Percentiles rank a stretch among this genome's conserved stretches.
Evolutionary conservation across 2,329 filamentous ascomycete species (phyloP).

Genomic region (Cordyceps cateniannulata): DNA sequence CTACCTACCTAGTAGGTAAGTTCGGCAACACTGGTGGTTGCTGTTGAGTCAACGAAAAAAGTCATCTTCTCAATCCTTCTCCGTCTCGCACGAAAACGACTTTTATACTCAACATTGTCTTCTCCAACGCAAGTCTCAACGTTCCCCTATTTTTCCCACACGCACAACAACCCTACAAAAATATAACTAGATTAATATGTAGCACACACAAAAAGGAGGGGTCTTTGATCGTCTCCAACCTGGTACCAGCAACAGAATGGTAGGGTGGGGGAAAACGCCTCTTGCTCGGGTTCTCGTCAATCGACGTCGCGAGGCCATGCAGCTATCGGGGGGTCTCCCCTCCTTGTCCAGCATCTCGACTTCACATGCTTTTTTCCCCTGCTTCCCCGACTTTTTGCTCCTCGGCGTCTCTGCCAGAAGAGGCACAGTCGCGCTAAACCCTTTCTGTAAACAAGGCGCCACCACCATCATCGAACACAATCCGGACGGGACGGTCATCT

Average conservation of each 20-base stretch:
- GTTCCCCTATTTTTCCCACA: neutral
- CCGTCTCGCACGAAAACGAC: no score
- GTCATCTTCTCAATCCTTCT: no score
- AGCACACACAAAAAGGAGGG: neutral
- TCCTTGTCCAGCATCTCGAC: neutral
- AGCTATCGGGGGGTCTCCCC: neutral
- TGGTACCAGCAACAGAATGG: no score
- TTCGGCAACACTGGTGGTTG: no score
- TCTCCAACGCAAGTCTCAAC: neutral
- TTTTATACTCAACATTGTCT: neutral
- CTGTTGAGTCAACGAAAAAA: no score
- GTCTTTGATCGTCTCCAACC: neutral
- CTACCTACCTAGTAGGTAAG: no score
- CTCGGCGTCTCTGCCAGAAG: neutral
- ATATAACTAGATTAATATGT: no score
- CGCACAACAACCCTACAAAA: neutral
- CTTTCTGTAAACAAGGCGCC: neutral
- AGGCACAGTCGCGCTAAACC: neutral
- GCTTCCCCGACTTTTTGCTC: neutral
- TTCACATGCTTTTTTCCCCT: slow-evolving; percentile 3
- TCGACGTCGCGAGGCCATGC: neutral
- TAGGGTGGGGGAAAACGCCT: neutral
- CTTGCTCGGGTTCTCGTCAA: slow-evolving; percentile 6
- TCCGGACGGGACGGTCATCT: neutral
- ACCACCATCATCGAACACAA: neutral